Evolutionary conservation across 495 filamentous ascomycete genomes (phyloP), one percentile per base, ranked within the genome.

Genomic region (Penicillium diatomitis): DNA sequence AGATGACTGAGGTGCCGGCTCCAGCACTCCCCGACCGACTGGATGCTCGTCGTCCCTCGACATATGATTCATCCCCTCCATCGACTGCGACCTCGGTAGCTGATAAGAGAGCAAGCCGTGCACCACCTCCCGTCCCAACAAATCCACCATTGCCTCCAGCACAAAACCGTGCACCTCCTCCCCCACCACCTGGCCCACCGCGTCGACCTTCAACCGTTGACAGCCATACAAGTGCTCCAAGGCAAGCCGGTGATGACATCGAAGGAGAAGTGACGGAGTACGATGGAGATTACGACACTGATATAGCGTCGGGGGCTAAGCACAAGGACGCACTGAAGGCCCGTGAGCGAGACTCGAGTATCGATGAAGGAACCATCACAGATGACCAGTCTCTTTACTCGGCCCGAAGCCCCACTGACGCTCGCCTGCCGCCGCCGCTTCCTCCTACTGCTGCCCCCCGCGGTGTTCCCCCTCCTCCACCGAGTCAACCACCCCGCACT

Each of bases 201-300:
- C 79, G 76, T 51, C 79, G 86, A 37, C 74, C 77, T 41, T 78
- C 79, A 3, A 85, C 85, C 20, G 72, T 73, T 37, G 78, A 88
- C 51, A 70, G 67, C 46, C 66, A 74, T 11, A 46, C 32, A 8
- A 70, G 64, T 49, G 48, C 62, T 58, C 66, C 66, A 48, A 69
- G 68, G 27, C 63, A 68, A 47, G 65, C 65, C 28, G 68, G 74
- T 36, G 77, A 81, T 31, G 85, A 87, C 37, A 85, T 77, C 11
- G 87, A 81, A 50, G 87, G 90, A 38, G 90, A 92, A 60, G 73
- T 88, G 34, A 95, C 87, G 2, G 92, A 96, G 64, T 97, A 97
- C 61, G 92, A 98, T 64, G 92, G 90, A 12, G 92, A 97, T 61
- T 97, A 98, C 63, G 92, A 97, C 56, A 98, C 92, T 36, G 92